These are phyloP conservation scores for Vicia villosa DNA, from an alignment of 306 rosid species.

Conservation along the genomic window DNA sequence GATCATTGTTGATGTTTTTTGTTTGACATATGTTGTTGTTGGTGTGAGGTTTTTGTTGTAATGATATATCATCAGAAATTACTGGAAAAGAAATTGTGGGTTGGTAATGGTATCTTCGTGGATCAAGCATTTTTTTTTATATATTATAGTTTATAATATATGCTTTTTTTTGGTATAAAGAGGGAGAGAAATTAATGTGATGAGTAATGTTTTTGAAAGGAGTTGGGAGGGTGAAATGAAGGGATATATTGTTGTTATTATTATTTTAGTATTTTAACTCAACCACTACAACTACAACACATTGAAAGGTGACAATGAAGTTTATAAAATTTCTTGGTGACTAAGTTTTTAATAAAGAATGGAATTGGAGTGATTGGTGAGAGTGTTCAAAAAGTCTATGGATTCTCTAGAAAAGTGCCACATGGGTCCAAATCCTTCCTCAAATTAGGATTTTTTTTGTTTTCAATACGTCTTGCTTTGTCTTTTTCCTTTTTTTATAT, in stretches of 20 bases:
- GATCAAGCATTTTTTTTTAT: conserved; percentile 41
- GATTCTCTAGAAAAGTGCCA: conserved; percentile 33
- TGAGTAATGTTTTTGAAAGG: conserved; percentile 30
- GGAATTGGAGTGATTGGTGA: conserved; percentile 3
- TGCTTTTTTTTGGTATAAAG: conserved; percentile 21
- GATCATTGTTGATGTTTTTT: conserved; percentile 16
- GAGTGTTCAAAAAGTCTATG: conserved; percentile 51
- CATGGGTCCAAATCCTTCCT: conserved; percentile 8
- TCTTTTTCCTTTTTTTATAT: not conserved
- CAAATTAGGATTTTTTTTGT: not conserved
- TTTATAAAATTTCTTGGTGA: conserved; percentile 44
- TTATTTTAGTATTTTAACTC: not conserved
- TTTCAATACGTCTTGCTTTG: not conserved
- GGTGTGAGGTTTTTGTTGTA: not conserved
- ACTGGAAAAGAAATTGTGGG: conserved; percentile 43
- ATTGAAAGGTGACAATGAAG: conserved; percentile 19
- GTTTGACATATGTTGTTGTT: not conserved
- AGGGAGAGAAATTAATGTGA: not conserved
- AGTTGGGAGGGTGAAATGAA: conserved; percentile 31
- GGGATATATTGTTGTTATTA: conserved; percentile 21
- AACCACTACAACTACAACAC: not conserved
- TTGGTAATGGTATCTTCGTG: conserved; percentile 32
- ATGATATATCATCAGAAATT: conserved; percentile 23
- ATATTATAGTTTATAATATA: not conserved
- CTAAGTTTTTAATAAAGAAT: conserved; percentile 35